phyloP scores from a whole-genome alignment of 1,139 yeast genomes.

The Pichia sp. region DNA sequence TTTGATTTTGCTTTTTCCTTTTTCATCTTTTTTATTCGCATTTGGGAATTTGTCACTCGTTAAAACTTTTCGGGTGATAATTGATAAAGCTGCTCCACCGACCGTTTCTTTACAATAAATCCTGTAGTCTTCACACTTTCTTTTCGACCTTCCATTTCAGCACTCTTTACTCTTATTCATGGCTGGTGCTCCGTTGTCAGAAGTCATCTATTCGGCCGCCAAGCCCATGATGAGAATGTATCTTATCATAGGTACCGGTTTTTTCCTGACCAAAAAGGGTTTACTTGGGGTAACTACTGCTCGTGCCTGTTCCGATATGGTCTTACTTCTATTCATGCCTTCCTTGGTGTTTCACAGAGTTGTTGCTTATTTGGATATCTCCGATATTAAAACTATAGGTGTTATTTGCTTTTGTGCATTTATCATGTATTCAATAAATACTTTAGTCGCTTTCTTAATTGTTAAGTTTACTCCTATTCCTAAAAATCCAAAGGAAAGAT shows the following conservation, averaged over 20 bases:
- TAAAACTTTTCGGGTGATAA: too few relatives aligned
- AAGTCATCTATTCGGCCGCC: conserved; percentile 47
- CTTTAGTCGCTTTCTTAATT: conserved; percentile 21
- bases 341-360: conserved; percentile 48
- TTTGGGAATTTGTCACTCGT: too few relatives aligned
- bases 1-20: too few relatives aligned
- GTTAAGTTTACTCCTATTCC: conserved; percentile 43
- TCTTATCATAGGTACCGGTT: conserved; percentile 48
- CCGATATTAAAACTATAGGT: conserved; percentile 51
- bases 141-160: too few relatives aligned
- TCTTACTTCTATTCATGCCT: conserved; percentile 51
- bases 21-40: too few relatives aligned
- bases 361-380: conserved; percentile 42
- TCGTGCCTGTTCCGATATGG: conserved; percentile 49
- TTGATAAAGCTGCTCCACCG: too few relatives aligned
- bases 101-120: too few relatives aligned
- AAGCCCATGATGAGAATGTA: conserved; percentile 57
- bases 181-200: conserved; percentile 33
- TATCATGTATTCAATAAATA: conserved; percentile 39
- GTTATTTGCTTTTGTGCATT: conserved; percentile 46
- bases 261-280: conserved; percentile 41
- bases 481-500: conserved; percentile 31
- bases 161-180: not conserved
- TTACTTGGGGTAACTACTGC: conserved; percentile 51
- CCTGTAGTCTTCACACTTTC: too few relatives aligned